phyloP scores from a whole-genome alignment of 352 stramenopile genomes.

The Phytophthora foliorum region DNA sequence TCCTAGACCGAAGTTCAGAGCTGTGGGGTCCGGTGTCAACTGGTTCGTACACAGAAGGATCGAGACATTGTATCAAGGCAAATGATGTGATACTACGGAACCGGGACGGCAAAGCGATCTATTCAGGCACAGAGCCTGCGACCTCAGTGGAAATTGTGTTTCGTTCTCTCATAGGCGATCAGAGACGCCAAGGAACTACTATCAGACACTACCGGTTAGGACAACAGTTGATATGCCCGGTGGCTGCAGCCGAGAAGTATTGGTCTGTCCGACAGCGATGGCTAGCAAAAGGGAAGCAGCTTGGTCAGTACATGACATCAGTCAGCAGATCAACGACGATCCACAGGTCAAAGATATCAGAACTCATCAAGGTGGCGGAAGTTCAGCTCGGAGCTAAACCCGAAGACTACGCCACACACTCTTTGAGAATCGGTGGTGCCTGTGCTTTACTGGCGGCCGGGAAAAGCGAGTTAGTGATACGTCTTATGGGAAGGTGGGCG shows the following conservation, averaged over 20 bases:
- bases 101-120: not conserved
- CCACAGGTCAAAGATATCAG: constrained; percentile 13
- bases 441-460: constrained; percentile 33
- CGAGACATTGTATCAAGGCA: constrained; percentile 12
- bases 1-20: constrained; percentile 39
- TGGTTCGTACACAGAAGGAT: not conserved
- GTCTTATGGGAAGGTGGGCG: constrained; percentile 35
- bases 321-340: not conserved
- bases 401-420: constrained; percentile 13
- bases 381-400: constrained; percentile 1
- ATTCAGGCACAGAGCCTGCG: not conserved
- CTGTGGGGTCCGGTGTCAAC: constrained; percentile 13
- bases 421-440: constrained; percentile 26
- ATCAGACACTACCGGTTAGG: constrained; percentile 27
- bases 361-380: constrained; percentile 29
- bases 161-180: constrained; percentile 16
- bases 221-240: constrained; percentile 12
- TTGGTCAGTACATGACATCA: constrained; percentile 9
- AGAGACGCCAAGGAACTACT: constrained; percentile 3
- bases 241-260: constrained; percentile 10
- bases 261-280: not conserved
- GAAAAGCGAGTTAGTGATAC: constrained; percentile 40
- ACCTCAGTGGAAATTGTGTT: constrained; percentile 18
- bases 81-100: constrained; percentile 2
- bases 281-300: not conserved